Evolutionary conservation across 2,329 filamentous ascomycete genomes (phyloP), one percentile per base, ranked within the genome.

Genomic region (Xylaria sp.): DNA sequence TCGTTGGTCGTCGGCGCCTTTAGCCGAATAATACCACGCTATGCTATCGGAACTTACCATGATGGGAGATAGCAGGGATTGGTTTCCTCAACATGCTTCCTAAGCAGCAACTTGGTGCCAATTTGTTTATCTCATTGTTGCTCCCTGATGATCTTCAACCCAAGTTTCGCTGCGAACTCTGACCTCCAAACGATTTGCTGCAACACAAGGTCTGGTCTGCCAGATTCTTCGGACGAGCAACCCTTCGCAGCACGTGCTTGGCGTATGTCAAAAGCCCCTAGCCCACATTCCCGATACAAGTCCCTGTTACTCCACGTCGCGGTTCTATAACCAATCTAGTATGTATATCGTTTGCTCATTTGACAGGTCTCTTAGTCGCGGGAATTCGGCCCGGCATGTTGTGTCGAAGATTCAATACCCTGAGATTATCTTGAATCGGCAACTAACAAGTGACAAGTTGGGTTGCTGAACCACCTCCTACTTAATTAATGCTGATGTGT

Each of bases 1-100:
- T 72, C 73, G 70, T 71, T 71, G 69, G 67, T 38, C 53, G n/a
- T 59, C 68, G 69, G 63, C 58, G 51, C 56, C 51, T n/a, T 44
- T 29, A 39, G 36, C 53, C 62, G 29, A 65, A 56, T 67, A 65
- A 56, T 67, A 58, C 53, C 39, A 57, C 56, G 42, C 53, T 64
- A 53, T 36, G 56, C 45, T 51, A 47, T 61, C 33, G 47, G 42
- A 60, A 25, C 47, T 50, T 44, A 25, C 55, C 39, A 47, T 61
- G 51, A 50, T 51, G 54, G 27, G 25, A 55, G 38, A 25, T 13
- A 39, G 27, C 65, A 65, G 57, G 65, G 65, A 31, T 65, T 25
- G 53, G 22, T 50, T 33, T 61, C 36, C 42, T 20, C 42, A 44
- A 20, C 15, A 20, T n/a, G 17, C 38, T 11, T 44, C n/a, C 33